phyloP scores from a whole-genome alignment of 176 grass and related monocot genomes.

The Avena eriantha region DNA sequence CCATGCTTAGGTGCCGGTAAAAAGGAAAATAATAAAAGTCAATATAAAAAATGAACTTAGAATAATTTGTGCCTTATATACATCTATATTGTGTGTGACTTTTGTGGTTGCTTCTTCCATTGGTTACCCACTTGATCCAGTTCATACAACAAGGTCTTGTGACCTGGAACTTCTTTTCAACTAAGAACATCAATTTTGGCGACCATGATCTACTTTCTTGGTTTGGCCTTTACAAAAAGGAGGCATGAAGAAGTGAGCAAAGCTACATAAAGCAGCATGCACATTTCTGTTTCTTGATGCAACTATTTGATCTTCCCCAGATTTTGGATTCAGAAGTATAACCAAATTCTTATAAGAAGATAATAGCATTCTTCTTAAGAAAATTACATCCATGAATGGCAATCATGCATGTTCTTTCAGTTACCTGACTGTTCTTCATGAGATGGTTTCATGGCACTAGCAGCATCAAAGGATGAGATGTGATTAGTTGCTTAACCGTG shows the following conservation, averaged over 20 bases:
- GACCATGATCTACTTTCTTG: slow-evolving; percentile 6
- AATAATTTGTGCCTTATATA: background rate
- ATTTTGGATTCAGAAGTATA: background rate
- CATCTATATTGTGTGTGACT: too few relatives aligned
- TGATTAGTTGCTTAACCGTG: background rate
- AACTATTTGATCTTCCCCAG: slow-evolving; percentile 7
- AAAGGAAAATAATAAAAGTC: background rate
- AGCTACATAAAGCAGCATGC: slow-evolving; percentile 14
- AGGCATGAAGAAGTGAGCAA: slow-evolving; percentile 25
- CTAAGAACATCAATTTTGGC: slow-evolving; percentile 24
- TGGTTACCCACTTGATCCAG: background rate
- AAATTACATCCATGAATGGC: background rate
- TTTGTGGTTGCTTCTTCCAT: background rate
- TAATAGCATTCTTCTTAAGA: background rate
- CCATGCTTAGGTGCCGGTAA: background rate
- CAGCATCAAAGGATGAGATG: background rate
- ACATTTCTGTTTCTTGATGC: background rate
- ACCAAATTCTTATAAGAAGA: background rate
- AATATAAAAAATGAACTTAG: background rate
- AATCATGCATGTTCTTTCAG: background rate
- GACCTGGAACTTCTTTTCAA: background rate
- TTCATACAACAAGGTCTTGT: background rate
- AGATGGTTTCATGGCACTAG: background rate
- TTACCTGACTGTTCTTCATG: background rate
- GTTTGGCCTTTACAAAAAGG: slow-evolving; percentile 15